Evolutionary conservation across 2,329 filamentous ascomycete species (phyloP), one percentile per base, ranked within the genome.

Genomic region (Talaromyces piceae): DNA sequence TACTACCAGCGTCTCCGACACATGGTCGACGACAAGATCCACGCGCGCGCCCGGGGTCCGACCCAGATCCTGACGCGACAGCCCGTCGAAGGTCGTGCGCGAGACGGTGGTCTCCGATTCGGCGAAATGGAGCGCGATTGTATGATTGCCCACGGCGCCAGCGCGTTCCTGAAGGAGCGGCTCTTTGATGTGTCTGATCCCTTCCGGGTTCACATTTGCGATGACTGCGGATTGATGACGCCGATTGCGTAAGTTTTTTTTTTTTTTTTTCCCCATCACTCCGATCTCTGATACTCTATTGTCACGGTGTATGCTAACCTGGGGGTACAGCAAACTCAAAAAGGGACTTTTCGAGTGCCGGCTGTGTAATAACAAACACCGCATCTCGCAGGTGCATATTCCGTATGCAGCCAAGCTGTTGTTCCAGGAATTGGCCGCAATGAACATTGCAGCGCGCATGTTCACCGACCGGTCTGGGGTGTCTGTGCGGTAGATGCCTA

Each of bases 51-150:
- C 12, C 86, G 93, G 67, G 93, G 94, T 30, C 93, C 93, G 1
- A 88, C 95, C 20, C 93, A 98, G 73, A 98, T 98, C 64, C 82
- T 98, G 74, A 98, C 93, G 2, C 81, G 94, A 52, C 93, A 98
- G 71, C 93, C 93, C 16, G 93, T 98, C 12, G 93, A 98, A 74
- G 93, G 93, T 86, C 88, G 94, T 82, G 93, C 93, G 3, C 80
- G 94, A 72, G 94, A 98, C 68, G 93, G 93, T 80, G 93, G 93
- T 77, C 80, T 98, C 41, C 91, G 94, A 67, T 98, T 98, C 82
- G 93, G 93, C 84, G 93, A 98, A 78, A 98, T 98, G 93, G 94
- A 98, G 74, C 91, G 94, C 76, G 94, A 98, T 82, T 98, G 93
- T 70, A 98, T 98, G 93, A 98, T 98, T 76, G 90, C 94, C n/a